Evolutionary conservation across 2,329 filamentous ascomycete genomes (phyloP), one percentile per base, ranked within the genome.

Genomic region (Dactylellina drechsleri): DNA sequence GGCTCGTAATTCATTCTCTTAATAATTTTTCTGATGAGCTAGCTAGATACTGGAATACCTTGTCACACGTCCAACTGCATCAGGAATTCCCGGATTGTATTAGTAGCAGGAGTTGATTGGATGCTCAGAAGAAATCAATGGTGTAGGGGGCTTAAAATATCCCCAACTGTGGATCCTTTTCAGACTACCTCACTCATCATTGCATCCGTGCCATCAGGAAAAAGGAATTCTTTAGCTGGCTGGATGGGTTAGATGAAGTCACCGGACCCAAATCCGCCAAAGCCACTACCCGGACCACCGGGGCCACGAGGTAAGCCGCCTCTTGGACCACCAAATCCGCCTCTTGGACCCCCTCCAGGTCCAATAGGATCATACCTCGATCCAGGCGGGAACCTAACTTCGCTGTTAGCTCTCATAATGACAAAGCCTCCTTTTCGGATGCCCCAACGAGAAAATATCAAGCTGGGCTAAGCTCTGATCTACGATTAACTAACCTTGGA

Each of bases 321-420:
- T 68, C 71, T 66, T 26, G 71, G 71, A 26, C 71, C 71, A 23
- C 71, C 83, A 81, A 66, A 82, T 81, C 59, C 85, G 83, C 70
- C 84, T 15, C 83, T 84, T 20, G 87, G 86, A 41, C 82, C 82
- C 77, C 86, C 85, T 0, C 90, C 90, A 0, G 92, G 92, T 0
- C 91, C 91, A 20, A 93, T 83, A 1, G 94, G 94, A 84, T 98
- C 95, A 83, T 92, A 98, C 77, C 95, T 86, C n/a, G 93, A 90
- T 0, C 95, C 95, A 1, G 92, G 93, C 3, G 95, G 95, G 28
- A 88, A 90, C 80, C 90, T 90, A 1, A 40, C 12, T 59, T 54
- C 57, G 43, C 47, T 50, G 89, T 80, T 93, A 87, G 79, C 87
- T 90, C 0, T 84, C 85, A 82, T 13, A 16, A 82, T 59, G 47